Evolutionary conservation across 2,329 filamentous ascomycete species (phyloP).

Genomic region (Albophoma yamanashiensis): DNA sequence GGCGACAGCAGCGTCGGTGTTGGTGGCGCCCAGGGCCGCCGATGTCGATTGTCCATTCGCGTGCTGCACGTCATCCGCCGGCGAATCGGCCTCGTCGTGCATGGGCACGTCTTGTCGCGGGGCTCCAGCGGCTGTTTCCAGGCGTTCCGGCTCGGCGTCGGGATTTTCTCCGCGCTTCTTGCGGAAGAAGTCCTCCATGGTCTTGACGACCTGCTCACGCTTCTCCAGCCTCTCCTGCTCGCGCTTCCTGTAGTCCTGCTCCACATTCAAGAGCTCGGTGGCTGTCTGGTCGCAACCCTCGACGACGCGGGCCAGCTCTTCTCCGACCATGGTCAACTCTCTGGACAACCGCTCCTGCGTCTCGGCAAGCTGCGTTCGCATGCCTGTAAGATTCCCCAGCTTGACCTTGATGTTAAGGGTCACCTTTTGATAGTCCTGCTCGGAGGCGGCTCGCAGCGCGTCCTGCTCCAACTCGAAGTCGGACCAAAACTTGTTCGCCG

Average conservation of each 20-base stretch:
- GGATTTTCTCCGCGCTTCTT: conserved; percentile 16
- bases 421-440: conserved; percentile 14
- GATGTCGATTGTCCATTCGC: not conserved
- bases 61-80: conserved; percentile 11
- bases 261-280: conserved; percentile 21
- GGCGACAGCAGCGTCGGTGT: not conserved
- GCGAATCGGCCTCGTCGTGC: not conserved
- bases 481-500: conserved; percentile 23
- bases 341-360: conserved; percentile 15
- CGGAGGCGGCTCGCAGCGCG: conserved; percentile 10
- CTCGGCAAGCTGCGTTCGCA: conserved; percentile 16
- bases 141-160: conserved; percentile 5
- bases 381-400: conserved; percentile 16
- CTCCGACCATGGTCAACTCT: conserved; percentile 24
- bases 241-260: conserved; percentile 18
- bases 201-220: conserved; percentile 14
- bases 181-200: conserved; percentile 23
- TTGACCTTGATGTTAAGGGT: conserved; percentile 16
- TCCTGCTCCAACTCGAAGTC: conserved; percentile 15
- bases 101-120: not conserved
- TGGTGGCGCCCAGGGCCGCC: not conserved
- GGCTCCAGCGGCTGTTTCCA: not conserved
- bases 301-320: conserved; percentile 22
- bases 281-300: conserved; percentile 19
- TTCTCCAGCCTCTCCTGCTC: conserved; percentile 17